phyloP scores from a whole-genome alignment of 495 filamentous ascomycete species.

The Astrocystis sublimbata region DNA sequence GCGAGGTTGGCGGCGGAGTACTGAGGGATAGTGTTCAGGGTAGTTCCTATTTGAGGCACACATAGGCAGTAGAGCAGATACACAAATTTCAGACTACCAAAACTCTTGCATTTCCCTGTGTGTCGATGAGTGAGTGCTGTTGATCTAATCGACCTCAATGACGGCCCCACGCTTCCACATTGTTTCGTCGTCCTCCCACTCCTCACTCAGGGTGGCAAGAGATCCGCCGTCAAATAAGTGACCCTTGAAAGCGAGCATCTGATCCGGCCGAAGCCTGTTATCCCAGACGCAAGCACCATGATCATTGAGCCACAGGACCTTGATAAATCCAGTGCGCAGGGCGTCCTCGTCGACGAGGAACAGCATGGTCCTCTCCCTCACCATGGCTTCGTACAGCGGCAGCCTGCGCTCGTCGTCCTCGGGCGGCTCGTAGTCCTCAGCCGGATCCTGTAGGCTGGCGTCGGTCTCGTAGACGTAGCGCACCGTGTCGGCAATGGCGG shows the following conservation, averaged over 20 bases:
- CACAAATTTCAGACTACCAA: not conserved
- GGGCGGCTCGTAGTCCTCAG: not conserved
- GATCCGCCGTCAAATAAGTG: not conserved
- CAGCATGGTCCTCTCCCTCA: not conserved
- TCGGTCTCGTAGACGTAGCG: not conserved
- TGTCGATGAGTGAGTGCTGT: no score
- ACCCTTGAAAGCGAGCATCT: not conserved
- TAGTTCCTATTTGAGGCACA: not conserved
- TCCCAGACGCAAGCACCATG: conserved; percentile 10
- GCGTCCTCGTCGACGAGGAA: conserved; percentile 12
- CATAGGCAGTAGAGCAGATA: not conserved
- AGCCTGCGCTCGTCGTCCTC: not conserved
- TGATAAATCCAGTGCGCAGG: not conserved
- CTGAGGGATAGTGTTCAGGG: not conserved
- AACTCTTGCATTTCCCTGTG: not conserved
- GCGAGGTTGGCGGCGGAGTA: not conserved
- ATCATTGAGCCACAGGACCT: conserved; percentile 10
- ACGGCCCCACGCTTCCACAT: not conserved
- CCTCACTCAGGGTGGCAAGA: not conserved
- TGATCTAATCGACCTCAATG: not conserved
- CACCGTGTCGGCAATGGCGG: not conserved
- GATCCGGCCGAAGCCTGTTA: not conserved
- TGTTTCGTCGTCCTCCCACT: not conserved
- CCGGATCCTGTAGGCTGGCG: not conserved
- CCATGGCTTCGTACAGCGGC: conserved; percentile 4